Evolutionary conservation across 148 eudicot genomes (phyloP), one percentile per base, ranked within the genome.

Genomic region (Persicaria maculosa): DNA sequence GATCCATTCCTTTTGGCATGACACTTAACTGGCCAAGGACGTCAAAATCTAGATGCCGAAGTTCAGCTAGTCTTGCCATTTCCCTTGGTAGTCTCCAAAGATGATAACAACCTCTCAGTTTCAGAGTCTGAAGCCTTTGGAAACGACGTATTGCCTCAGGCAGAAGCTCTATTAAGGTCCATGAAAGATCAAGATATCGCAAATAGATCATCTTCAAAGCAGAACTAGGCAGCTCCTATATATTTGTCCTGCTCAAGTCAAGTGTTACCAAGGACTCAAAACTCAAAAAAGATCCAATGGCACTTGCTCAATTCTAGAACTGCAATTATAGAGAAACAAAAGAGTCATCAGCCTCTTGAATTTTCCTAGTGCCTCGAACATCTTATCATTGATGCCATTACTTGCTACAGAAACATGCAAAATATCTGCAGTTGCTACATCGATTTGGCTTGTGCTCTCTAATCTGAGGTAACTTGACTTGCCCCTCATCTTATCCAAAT

Each of bases 221-320:
- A 61, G 67, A 61, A 61, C 43, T 61, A 22, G 67, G 67, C 15
- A 61, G 43, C 43, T 61, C 67, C 31, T 61, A 25, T 25, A 61
- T 61, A 61, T 61, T 20, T 61, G 67, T 25, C 25, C 67, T 31
- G 6, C 67, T 61, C 7, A 61, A 10, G 15, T 61, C 67, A 61
- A 61, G 67, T 4, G 25, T 43, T 61, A 25, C 12, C 44, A 61
- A 61, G 15, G 15, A 61, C 67, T 31, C 44, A 4, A 61, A 61
- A 31, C 43, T 8, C 15, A 61, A 9, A 6, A 61, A 4, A 61
- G 3, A 61, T 61, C 67, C 44, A 10, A 5, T 5, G 44, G 44
- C 43, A 61, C 5, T 61, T 25, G 67, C 67, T 61, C 43, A 61
- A 61, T 9, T 22, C 67, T 61, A 19, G 67, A 59, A 25, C 67